Base-by-base conservation (phyloP, 2,329 filamentous ascomycete species). In the Aspergillus tamarii region DNA sequence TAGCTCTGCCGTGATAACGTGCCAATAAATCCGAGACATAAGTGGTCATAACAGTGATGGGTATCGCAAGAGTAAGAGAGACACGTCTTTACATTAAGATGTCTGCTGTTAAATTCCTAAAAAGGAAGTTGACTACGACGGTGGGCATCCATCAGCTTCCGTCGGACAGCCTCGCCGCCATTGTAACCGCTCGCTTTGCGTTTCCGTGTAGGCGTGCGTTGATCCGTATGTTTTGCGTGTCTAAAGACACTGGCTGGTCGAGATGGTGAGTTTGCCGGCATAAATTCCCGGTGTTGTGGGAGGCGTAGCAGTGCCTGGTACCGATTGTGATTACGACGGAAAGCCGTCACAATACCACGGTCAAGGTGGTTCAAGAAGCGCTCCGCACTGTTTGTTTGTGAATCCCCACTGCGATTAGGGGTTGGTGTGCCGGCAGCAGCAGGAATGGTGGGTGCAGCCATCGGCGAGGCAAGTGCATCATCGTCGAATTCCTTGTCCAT, bases 261-360 rank as follows among this genome's bases (percentile, higher is more conserved):
- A 34, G 79, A 74, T 1, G 78, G 78, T 6, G 79, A 81, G 61
- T 80, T 80, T 46, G 80, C 76, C 9, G 79, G 77, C 77, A 82
- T 77, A 66, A 81, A 77, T 68, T 82, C 77, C 56, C 77, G 74
- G 66, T 82, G 77, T 62, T 81, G 78, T 30, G 80, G 82, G 82
- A 76, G 75, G 67, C 82, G 79, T 70, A 83, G 78, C 72, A 82
- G 71, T 64, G 83, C 74, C 70, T 84, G 77, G 73, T 86, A 80
- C 66, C 81, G 76, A 72, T 80, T 80, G 70, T 85, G 82, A 66
- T 86, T 85, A 48, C 81, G 83, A 61, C 91, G 91, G 83, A 95
- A 96, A 1, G 91, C 90, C 43, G 91, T 91, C 41, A 95, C 91
- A 16, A 90, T 87, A 62, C 89, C 86, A 68, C 88, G 86, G 71